Evolutionary conservation across 164 flowering plant species (phyloP).

Genomic region (Euptelea pleiosperma): DNA sequence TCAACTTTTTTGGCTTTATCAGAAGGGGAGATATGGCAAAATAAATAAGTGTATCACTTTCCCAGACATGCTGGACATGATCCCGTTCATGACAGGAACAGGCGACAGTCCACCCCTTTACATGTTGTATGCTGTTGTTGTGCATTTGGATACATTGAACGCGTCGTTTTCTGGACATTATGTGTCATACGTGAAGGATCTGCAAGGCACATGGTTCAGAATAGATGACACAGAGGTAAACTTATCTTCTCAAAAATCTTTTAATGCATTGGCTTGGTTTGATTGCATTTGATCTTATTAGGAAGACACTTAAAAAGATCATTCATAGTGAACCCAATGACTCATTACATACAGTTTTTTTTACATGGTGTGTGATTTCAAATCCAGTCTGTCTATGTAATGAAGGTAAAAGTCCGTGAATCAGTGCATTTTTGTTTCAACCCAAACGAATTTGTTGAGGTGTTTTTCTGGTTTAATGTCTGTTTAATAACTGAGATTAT

Average conservation of each 20-base stretch:
- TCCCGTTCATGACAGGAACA: slow-evolving; percentile 79
- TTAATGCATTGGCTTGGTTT: background rate
- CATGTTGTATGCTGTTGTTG: slow-evolving; percentile 81
- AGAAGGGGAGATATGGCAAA: slow-evolving; percentile 90
- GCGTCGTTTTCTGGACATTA: slow-evolving; percentile 95
- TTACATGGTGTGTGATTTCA: too few relatives aligned
- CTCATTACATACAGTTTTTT: too few relatives aligned
- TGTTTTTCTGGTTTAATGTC: too few relatives aligned
- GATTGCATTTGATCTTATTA: too few relatives aligned
- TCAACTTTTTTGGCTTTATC: slow-evolving; percentile 21
- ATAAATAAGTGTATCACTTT: slow-evolving; percentile 75
- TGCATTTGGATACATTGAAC: slow-evolving; percentile 76
- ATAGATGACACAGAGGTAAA: slow-evolving; percentile 81
- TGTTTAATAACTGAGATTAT: too few relatives aligned
- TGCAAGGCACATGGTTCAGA: slow-evolving; percentile 74
- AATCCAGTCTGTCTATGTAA: too few relatives aligned
- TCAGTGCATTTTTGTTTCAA: too few relatives aligned
- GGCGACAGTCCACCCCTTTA: slow-evolving; percentile 75
- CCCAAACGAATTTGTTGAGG: too few relatives aligned
- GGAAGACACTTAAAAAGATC: too few relatives aligned
- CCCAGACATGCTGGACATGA: slow-evolving; percentile 84
- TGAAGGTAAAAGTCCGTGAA: too few relatives aligned
- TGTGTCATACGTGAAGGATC: slow-evolving; percentile 76
- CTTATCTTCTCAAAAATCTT: background rate
- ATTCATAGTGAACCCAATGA: too few relatives aligned